phyloP scores from a whole-genome alignment of 345 rosid genomes.

The Acer saccharum region DNA sequence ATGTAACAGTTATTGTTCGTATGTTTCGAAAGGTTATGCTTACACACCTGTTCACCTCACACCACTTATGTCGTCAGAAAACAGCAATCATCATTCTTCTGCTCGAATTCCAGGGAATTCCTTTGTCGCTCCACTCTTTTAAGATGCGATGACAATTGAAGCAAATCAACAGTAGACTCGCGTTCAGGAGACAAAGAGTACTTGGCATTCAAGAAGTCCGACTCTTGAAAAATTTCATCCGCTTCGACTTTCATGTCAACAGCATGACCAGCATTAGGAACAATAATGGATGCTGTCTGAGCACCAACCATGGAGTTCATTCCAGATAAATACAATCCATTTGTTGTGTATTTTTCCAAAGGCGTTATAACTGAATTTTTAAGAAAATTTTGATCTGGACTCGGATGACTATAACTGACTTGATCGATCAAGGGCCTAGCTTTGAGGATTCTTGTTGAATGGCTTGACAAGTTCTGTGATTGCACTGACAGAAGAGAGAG shows the following conservation, averaged over 20 bases:
- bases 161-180: constrained; percentile 47
- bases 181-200: constrained; percentile 30
- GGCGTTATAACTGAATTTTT: constrained; percentile 8
- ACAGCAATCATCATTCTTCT: constrained; percentile 34
- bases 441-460: constrained; percentile 32
- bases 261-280: constrained; percentile 21
- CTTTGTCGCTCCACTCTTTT: constrained; percentile 55
- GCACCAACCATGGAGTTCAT: constrained; percentile 19
- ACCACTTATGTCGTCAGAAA: constrained; percentile 27
- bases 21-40: neutral
- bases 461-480: constrained; percentile 36
- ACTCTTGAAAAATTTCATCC: constrained; percentile 27
- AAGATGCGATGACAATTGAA: constrained; percentile 57
- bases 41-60: constrained; percentile 22
- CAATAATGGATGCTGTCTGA: constrained; percentile 17
- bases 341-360: constrained; percentile 9
- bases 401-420: constrained; percentile 10
- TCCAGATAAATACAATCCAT: constrained; percentile 13
- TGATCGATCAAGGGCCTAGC: constrained; percentile 23
- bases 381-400: constrained; percentile 21
- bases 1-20: neutral
- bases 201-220: constrained; percentile 28
- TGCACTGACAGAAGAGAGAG: constrained; percentile 76
- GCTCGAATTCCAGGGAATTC: constrained; percentile 34
- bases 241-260: constrained; percentile 24